phyloP scores from a whole-genome alignment of 2,329 filamentous ascomycete species.

The Diplocarpon rosae region DNA sequence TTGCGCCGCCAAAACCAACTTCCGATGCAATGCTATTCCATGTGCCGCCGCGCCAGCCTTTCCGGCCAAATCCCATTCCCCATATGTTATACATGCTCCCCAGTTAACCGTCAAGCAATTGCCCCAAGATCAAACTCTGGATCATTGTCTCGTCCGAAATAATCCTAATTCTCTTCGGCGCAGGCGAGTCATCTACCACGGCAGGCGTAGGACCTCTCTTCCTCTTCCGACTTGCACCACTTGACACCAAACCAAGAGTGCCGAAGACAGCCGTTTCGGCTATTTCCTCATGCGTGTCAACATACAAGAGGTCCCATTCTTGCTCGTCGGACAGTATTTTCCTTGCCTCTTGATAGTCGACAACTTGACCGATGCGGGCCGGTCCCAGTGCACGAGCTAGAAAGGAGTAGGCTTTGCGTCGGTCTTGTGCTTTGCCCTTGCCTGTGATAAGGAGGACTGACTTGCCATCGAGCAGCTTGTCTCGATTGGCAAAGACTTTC shows the following conservation, averaged over 20 bases:
- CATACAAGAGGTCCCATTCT: slow-evolving; percentile 68
- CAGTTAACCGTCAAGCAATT: slow-evolving; percentile 40
- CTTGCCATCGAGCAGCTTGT: slow-evolving; percentile 51
- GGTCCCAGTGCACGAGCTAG: slow-evolving; percentile 71
- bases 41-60: too few species aligned
- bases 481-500: slow-evolving; percentile 47
- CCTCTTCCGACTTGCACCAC: slow-evolving; percentile 32
- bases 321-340: slow-evolving; percentile 40
- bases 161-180: slow-evolving; percentile 47
- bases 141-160: slow-evolving; percentile 80
- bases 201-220: slow-evolving; percentile 29
- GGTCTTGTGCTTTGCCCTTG: slow-evolving; percentile 48
- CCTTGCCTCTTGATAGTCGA: slow-evolving; percentile 54
- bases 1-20: too few species aligned
- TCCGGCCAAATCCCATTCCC: neutral
- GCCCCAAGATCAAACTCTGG: slow-evolving; percentile 83
- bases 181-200: slow-evolving; percentile 27
- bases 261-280: slow-evolving; percentile 29
- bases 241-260: slow-evolving; percentile 11
- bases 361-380: slow-evolving; percentile 49
- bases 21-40: too few species aligned
- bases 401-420: slow-evolving; percentile 66
- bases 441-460: slow-evolving; percentile 63
- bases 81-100: neutral
- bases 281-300: slow-evolving; percentile 48